phyloP scores from a whole-genome alignment of 2,329 filamentous ascomycete species.

The Talaromyces sp. region DNA sequence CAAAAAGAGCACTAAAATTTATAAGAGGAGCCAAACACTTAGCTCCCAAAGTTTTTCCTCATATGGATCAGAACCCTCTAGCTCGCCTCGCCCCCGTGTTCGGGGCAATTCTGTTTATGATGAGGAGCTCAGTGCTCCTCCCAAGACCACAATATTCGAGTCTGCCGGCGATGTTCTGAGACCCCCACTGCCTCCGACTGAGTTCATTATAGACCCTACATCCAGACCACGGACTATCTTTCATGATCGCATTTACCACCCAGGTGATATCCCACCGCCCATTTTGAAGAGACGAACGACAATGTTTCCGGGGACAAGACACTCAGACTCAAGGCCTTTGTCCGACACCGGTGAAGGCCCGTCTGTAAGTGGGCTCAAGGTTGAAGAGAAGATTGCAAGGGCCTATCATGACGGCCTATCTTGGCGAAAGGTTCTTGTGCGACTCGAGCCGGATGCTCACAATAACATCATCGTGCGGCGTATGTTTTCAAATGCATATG shows the following conservation, averaged over 20 bases:
- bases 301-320: slow-evolving; percentile 22
- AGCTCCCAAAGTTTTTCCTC: slow-evolving; percentile 8
- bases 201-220: slow-evolving; percentile 79
- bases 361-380: slow-evolving; percentile 59
- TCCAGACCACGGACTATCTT: slow-evolving; percentile 86
- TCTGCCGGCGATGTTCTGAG: slow-evolving; percentile 89
- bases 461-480: slow-evolving; percentile 97
- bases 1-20: slow-evolving; percentile 56
- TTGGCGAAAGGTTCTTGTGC: slow-evolving; percentile 95
- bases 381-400: slow-evolving; percentile 95
- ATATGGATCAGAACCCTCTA: neutral
- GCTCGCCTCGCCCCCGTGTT: slow-evolving; percentile 28
- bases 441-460: slow-evolving; percentile 92
- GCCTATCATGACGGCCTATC: slow-evolving; percentile 88
- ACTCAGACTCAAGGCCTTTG: slow-evolving; percentile 4
- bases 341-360: slow-evolving; percentile 14
- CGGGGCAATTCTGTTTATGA: slow-evolving; percentile 49
- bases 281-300: slow-evolving; percentile 43
- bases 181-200: slow-evolving; percentile 74
- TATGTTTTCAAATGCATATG: slow-evolving; percentile 95
- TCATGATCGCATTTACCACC: slow-evolving; percentile 93
- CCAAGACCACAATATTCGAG: slow-evolving; percentile 89
- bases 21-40: slow-evolving; percentile 73
- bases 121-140: slow-evolving; percentile 63
- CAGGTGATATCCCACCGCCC: slow-evolving; percentile 83